Conservation (phyloP, 2,329 filamentous ascomycete genomes). For the Nectriaceae sp. region DNA sequence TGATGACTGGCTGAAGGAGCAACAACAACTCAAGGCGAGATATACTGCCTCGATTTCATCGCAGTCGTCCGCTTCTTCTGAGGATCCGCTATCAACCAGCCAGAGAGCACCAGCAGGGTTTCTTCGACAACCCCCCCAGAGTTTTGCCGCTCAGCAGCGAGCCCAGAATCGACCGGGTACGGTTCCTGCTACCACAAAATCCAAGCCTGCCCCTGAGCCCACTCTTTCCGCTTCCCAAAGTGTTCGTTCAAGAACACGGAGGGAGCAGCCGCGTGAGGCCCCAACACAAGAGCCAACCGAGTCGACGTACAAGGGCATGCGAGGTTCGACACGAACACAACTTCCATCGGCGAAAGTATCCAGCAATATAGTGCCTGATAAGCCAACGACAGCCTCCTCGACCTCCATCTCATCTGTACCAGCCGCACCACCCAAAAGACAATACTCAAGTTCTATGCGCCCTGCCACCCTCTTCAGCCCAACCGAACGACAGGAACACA, state of each 20-base stretch:
- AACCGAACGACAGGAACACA: constrained; percentile 49
- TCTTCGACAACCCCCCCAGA: constrained; percentile 59
- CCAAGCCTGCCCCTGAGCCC: constrained; percentile 27
- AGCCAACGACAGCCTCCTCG: constrained; percentile 29
- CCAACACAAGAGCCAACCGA: constrained; percentile 25
- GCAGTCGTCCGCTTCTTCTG: constrained; percentile 28
- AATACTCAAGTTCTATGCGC: constrained; percentile 34
- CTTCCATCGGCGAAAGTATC: constrained; percentile 31
- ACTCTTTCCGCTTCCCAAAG: constrained; percentile 31
- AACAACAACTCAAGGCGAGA: constrained; percentile 40
- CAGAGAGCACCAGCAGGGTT: constrained; percentile 44
- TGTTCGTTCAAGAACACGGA: constrained; percentile 29
- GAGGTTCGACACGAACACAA: constrained; percentile 28
- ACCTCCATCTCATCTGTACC: constrained; percentile 13
- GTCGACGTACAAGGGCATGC: constrained; percentile 27
- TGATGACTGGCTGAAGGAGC: constrained; percentile 60
- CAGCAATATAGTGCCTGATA: constrained; percentile 30
- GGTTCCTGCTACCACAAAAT: constrained; percentile 21
- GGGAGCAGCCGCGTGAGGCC: constrained; percentile 28
- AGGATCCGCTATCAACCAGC: constrained; percentile 36
- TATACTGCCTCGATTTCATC: constrained; percentile 33
- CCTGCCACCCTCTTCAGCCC: constrained; percentile 57
- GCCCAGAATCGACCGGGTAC: constrained; percentile 52
- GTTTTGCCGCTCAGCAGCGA: constrained; percentile 67
- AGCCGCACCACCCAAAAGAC: constrained; percentile 25